Evolutionary conservation across 106 monocot genomes (phyloP), one percentile per base, ranked within the genome.

Genomic region (Acorus gramineus): DNA sequence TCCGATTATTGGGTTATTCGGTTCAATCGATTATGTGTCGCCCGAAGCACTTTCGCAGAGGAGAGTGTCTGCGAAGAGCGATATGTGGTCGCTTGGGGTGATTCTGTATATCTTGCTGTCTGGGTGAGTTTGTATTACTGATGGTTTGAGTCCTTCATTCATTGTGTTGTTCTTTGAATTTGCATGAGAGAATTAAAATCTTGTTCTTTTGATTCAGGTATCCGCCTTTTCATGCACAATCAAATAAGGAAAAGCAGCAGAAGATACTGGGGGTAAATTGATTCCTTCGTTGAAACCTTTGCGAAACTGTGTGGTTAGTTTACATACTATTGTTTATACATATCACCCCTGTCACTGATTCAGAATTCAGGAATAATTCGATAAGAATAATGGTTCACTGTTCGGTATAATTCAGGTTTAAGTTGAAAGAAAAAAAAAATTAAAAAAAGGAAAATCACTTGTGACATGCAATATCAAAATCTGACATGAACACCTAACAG

Each of bases 11-110:
- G 72, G 82, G 5, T 55, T 86, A 28, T 86, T 86, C 73, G 86
- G 86, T 44, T 86, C 86, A 4, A 86, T 86, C 13, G 86, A 86
- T 86, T 86, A 86, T 70, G 86, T 86, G 3, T 86, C 86, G 4
- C 86, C 86, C 11, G 86, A 86, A 76, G 82, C 86, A 56, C 49
- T 86, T 6, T 75, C 76, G 13, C 64, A 64, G 52, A 60, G n/a
- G 1, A 57, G 68, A 47, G 82, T 86, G 52, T 64, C 82, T 6
- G 8, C 79, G 56, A 82, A 78, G 44, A 86, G 86, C 61, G 86
- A 86, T 71, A 86, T 86, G 86, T 86, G 86, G 86, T 78, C 86
- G 8, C 70, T 86, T 60, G 86, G 86, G 50, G 86, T 86, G 49
- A 86, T 86, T 8, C 50, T 86, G 47, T 86, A 86, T 62, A 86